Percentiles rank a stretch among this genome's conserved stretches.
phyloP scores from a whole-genome alignment of 106 monocot genomes.

The Allium fistulosum region DNA sequence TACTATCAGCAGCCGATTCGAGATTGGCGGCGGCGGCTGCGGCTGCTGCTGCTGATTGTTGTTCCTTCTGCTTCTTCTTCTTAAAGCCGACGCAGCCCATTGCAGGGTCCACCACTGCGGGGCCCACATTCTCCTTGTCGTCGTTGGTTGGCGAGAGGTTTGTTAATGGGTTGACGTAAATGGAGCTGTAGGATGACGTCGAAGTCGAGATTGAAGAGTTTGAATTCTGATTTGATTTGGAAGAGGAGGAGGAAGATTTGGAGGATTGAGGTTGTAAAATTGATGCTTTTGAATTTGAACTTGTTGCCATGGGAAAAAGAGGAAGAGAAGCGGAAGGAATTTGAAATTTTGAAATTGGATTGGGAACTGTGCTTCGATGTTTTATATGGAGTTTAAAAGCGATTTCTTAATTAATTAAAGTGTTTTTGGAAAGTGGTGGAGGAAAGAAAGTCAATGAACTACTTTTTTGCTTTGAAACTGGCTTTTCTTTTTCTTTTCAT shows the following conservation, averaged over 20 bases:
- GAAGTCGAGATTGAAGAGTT: not conserved
- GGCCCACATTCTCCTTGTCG: slow-evolving; percentile 38
- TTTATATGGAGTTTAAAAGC: too few species aligned
- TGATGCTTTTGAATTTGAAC: slow-evolving; percentile 1
- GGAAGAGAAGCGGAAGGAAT: not conserved
- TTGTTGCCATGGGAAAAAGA: not conserved
- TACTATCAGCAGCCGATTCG: too few species aligned
- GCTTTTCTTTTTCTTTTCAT: too few species aligned
- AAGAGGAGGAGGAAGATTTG: not conserved
- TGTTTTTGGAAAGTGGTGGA: too few species aligned
- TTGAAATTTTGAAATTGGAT: not conserved
- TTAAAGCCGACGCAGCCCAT: slow-evolving; percentile 6
- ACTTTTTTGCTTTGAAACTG: too few species aligned
- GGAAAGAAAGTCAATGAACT: too few species aligned
- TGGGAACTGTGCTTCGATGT: too few species aligned
- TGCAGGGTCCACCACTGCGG: not conserved
- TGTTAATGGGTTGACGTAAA: slow-evolving; percentile 29
- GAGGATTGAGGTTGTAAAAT: slow-evolving; percentile 1
- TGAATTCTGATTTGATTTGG: not conserved
- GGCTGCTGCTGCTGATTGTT: not conserved
- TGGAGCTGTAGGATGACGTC: slow-evolving; percentile 19
- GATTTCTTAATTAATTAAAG: too few species aligned
- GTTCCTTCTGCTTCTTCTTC: slow-evolving; percentile 3
- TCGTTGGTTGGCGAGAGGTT: slow-evolving; percentile 10
- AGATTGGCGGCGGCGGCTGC: not conserved